phyloP scores from a whole-genome alignment of 768 basidiomycete genomes.

The Macrolepiota fuliginosa region DNA sequence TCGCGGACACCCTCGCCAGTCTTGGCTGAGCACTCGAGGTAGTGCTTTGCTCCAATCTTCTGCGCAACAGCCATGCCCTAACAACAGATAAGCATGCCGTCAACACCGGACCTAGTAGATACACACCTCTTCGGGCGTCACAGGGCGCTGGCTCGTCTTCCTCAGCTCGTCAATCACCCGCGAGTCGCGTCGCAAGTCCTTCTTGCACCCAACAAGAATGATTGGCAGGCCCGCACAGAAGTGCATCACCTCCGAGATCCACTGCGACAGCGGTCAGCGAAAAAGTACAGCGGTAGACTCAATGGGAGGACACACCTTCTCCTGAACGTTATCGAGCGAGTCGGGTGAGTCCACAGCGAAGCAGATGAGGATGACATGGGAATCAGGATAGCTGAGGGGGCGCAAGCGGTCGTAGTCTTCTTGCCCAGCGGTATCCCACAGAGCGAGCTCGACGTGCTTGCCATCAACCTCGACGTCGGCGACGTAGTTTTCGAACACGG shows the following conservation, averaged over 20 bases:
- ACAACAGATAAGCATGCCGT: background rate
- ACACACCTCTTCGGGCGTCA: constrained; percentile 86
- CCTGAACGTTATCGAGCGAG: constrained; percentile 98
- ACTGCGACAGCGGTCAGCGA: constrained; percentile 44
- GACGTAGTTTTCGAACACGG: constrained; percentile 99
- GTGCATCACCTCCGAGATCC: constrained; percentile 99
- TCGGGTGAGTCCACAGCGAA: constrained; percentile 98
- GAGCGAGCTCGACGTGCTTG: constrained; percentile 95
- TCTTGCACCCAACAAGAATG: constrained; percentile 99
- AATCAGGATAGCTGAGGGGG: constrained; percentile 97
- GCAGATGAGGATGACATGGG: constrained; percentile 99
- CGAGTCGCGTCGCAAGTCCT: constrained; percentile 92
- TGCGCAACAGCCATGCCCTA: constrained; percentile 93
- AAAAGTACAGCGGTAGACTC: background rate
- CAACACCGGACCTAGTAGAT: background rate
- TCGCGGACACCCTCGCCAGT: constrained; percentile 96
- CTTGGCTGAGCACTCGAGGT: constrained; percentile 96
- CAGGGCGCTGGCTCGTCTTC: constrained; percentile 92
- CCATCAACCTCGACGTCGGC: constrained; percentile 98
- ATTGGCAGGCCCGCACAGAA: constrained; percentile 94
- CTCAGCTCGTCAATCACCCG: constrained; percentile 92
- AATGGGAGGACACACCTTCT: constrained; percentile 70
- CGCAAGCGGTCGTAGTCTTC: constrained; percentile 99
- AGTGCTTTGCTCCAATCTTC: constrained; percentile 96
- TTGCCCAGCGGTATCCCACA: constrained; percentile 99